These are phyloP conservation scores for Aaosphaeria pasadenensis DNA, from an alignment of 2,329 filamentous ascomycete species.

Conservation along the genomic window DNA sequence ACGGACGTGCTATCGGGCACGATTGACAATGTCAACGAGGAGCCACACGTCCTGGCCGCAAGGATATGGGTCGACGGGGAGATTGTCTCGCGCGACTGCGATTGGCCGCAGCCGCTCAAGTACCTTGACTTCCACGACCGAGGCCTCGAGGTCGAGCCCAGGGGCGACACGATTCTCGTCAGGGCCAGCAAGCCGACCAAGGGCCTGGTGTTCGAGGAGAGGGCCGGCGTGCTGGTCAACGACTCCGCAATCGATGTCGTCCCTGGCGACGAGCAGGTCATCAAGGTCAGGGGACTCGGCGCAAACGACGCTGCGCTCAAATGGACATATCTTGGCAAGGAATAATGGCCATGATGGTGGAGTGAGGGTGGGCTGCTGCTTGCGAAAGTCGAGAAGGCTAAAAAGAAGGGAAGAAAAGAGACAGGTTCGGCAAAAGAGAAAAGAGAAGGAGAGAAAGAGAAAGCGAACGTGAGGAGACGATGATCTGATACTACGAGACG, in stretches of 20 bases:
- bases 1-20: slow-evolving; percentile 51
- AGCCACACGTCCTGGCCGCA: slow-evolving; percentile 56
- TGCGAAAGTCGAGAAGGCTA: not conserved
- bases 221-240: slow-evolving; percentile 51
- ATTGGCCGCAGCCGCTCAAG: slow-evolving; percentile 62
- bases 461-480: not conserved
- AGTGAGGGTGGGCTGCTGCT: not conserved
- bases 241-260: slow-evolving; percentile 59
- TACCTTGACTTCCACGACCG: slow-evolving; percentile 54
- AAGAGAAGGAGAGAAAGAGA: slow-evolving; percentile 7
- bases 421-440: not conserved
- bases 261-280: slow-evolving; percentile 55
- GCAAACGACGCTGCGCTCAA: slow-evolving; percentile 37
- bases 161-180: slow-evolving; percentile 44
- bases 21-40: slow-evolving; percentile 51
- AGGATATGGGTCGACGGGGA: slow-evolving; percentile 52
- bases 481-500: not conserved
- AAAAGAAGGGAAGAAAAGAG: too few relatives aligned
- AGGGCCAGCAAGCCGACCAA: slow-evolving; percentile 54
- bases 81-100: slow-evolving; percentile 54
- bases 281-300: slow-evolving; percentile 42
- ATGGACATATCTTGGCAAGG: slow-evolving; percentile 46
- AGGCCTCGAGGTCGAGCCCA: slow-evolving; percentile 44
- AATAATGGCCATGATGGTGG: slow-evolving; percentile 10
- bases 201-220: slow-evolving; percentile 59